Evolutionary conservation across 768 basidiomycete species (phyloP).

Genomic region (Boletus bicolor): DNA sequence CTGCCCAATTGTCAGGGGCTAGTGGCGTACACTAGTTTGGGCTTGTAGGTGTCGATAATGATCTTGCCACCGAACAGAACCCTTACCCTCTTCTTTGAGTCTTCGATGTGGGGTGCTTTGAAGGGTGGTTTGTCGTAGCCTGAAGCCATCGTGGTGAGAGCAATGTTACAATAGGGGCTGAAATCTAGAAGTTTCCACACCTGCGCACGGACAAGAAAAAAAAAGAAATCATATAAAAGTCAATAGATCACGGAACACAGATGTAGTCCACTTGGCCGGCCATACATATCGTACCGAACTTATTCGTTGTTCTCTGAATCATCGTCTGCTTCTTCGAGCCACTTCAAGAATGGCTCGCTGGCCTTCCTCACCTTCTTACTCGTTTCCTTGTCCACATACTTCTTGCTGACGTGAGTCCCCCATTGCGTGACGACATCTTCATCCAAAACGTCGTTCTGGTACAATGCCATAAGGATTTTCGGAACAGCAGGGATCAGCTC

Average conservation of each 20-base stretch:
- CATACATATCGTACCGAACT: not conserved
- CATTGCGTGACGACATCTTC: slow-evolving; percentile 88
- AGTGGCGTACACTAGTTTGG: slow-evolving; percentile 55
- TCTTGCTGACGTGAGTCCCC: slow-evolving; percentile 96
- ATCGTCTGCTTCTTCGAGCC: slow-evolving; percentile 87
- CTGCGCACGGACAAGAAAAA: not conserved
- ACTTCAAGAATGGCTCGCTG: slow-evolving; percentile 94
- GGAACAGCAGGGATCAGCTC: slow-evolving; percentile 71
- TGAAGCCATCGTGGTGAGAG: slow-evolving; percentile 14
- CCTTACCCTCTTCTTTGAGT: slow-evolving; percentile 48
- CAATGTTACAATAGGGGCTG: not conserved
- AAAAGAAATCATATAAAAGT: not conserved
- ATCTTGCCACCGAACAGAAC: slow-evolving; percentile 50
- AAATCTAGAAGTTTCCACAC: not conserved
- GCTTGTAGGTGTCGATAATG: slow-evolving; percentile 52
- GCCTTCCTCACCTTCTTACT: slow-evolving; percentile 97
- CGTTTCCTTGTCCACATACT: slow-evolving; percentile 92
- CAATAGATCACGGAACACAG: slow-evolving; percentile 14
- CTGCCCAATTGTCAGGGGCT: not conserved
- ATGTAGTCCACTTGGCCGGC: not conserved
- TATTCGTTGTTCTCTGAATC: slow-evolving; percentile 40
- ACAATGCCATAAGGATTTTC: slow-evolving; percentile 91
- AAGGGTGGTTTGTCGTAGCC: slow-evolving; percentile 31
- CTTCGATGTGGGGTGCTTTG: slow-evolving; percentile 46
- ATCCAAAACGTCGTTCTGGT: slow-evolving; percentile 88